Base-by-base conservation (phyloP, 2,329 filamentous ascomycete genomes). In the Exophiala spinifera region DNA sequence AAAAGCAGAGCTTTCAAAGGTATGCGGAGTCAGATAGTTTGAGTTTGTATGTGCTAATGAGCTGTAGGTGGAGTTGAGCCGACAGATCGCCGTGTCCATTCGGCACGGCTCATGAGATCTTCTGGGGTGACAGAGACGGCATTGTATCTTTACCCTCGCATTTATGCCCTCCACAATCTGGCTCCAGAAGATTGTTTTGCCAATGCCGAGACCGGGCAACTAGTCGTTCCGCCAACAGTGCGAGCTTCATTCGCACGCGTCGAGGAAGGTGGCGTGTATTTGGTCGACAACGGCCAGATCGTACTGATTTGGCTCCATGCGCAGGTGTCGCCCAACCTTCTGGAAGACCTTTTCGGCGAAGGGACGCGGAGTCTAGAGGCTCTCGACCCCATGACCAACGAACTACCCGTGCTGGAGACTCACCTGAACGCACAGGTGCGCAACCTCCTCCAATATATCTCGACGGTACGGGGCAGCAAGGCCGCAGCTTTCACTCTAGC, bases 271-370 rank as follows among this genome's bases (percentile, higher is more conserved):
- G 94, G 94, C 28, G 94, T 87, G 1, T 99, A 99, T 69, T 76
- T 99, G 15, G 86, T 99, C 19, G 94, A 99, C 70, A 96, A 97
- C 65, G 94, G 94, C 4, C 94, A 99, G 69, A 84, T 88, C 61
- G 89, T 91, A 66, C 80, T 97, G 20, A 76, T 99, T 14, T 99
- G 94, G 94, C 79, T 97, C 62, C 94, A 99, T 69, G 79, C 86
- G 1, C 89, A 95, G 69, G 94, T 95, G 15, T 96, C 91, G 17
- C 92, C 92, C 1, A 95, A 96, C 68, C 79, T 99, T 7, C 80
- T 99, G 13, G 79, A 86, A 59, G 94, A 99, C 68, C 82, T 99
- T 2, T 96, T 99, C 64, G 94, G 94, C 10, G 81, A 86, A 56
- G 88, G 82, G 40, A 83, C 86, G 65, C 78, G 79, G 49, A 83